A percentile compares a stretch with the other conserved stretches of the same genome.
These are phyloP conservation scores for Giardia muris DNA, from an alignment of 208 protist species.

Conservation along the genomic window DNA sequence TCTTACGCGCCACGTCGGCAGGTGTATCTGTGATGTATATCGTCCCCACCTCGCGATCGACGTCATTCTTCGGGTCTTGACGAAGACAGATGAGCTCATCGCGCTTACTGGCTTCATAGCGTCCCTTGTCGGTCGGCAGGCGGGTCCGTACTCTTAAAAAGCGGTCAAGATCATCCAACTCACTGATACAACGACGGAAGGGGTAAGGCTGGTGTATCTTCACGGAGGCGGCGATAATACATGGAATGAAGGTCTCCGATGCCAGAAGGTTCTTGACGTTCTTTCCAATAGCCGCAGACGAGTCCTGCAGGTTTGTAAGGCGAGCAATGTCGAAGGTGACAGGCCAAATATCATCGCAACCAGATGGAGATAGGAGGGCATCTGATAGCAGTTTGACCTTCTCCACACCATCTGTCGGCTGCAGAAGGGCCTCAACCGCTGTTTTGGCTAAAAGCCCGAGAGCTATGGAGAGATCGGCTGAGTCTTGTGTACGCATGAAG, in stretches of 20 bases:
- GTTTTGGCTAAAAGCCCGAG: not conserved
- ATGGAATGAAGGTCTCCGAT: not conserved
- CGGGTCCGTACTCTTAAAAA: not conserved
- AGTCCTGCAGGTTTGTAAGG: not conserved
- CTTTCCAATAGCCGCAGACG: not conserved
- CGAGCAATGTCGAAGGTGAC: not conserved
- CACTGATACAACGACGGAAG: not conserved
- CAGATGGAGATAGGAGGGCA: not conserved
- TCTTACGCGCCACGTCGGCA: not conserved
- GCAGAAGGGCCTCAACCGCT: not conserved
- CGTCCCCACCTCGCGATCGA: not conserved
- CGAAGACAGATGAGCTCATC: not conserved
- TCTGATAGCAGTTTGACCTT: not conserved
- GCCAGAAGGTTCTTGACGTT: not conserved
- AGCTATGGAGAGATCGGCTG: not conserved
- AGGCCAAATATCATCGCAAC: not conserved
- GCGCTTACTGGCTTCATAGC: not conserved
- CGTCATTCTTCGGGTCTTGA: not conserved
- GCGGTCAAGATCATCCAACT: not conserved
- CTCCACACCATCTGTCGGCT: not conserved
- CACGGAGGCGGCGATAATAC: not conserved
- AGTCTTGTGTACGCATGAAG: not conserved
- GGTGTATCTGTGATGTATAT: slow-evolving; percentile 6
- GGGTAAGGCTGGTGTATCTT: not conserved
- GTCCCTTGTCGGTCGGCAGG: not conserved